Evolutionary conservation across 2,329 filamentous ascomycete species (phyloP), one percentile per base, ranked within the genome.

Genomic region (Fusarium sp.): DNA sequence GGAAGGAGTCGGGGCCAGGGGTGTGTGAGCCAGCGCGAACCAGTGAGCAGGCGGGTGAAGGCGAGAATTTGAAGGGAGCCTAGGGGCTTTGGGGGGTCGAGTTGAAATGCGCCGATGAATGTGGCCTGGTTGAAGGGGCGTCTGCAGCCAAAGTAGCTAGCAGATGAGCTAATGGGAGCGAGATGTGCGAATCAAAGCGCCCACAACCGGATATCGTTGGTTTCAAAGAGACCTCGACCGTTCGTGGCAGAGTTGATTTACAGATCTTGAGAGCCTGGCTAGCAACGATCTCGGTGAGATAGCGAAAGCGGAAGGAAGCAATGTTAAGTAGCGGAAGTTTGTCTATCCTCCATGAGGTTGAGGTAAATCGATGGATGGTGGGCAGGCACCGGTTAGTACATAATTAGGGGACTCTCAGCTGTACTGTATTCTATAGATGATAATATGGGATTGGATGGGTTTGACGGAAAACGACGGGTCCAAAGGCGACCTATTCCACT

Each of bases 1-100:
- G 46, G 73, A 63, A 62, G 49, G 59, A 38, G 57, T 57, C 57
- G 63, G 56, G 51, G 59, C 59, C 73, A 75, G 67, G 73, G 73
- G 72, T 69, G 73, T 73, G 64, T 27, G 65, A 59, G 51, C 53
- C 53, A 67, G 52, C 53, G 34, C 47, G 58, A 74, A 53, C 63
- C 63, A 72, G 61, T 65, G 68, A 73, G 54, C 43, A 40, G 60
- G 58, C 70, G 50, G 51, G 61, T 59, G 57, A 59, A 72, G 55
- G 40, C 72, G 65, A 72, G 66, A 59, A 67, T 68, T 59, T 63
- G 55, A 60, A 72, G 70, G 65, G 64, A 66, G 54, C 58, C 58
- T 47, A 66, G 61, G 58, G 51, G 54, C 57, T 56, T 66, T 52
- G 63, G 45, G 59, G 62, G 68, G 68, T 53, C 50, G 14, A 53